These are phyloP conservation scores for Globisporangium heterothallicum DNA, from an alignment of 352 stramenopile genomes.

Conservation along the genomic window DNA sequence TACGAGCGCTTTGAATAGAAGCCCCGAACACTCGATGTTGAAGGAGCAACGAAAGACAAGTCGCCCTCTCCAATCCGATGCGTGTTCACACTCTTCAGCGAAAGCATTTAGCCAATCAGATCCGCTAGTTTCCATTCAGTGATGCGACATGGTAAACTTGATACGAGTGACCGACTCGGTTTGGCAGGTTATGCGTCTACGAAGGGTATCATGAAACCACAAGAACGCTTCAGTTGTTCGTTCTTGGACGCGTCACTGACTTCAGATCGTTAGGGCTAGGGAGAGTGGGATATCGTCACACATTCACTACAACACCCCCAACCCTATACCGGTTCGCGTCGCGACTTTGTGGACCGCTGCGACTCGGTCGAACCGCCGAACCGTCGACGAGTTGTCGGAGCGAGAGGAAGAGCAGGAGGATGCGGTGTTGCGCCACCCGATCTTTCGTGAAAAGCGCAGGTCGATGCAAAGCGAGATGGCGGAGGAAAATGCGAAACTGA, in stretches of 20 bases:
- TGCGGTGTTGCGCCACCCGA: too few species aligned
- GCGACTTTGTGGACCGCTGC: too few species aligned
- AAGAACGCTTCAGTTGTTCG: neutral
- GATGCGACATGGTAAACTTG: too few species aligned
- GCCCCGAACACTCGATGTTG: neutral
- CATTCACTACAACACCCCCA: neutral
- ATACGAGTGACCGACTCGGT: neutral
- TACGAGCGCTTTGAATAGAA: neutral
- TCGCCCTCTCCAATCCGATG: too few species aligned
- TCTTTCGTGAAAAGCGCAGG: too few species aligned
- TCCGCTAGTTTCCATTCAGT: too few species aligned
- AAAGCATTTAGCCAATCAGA: too few species aligned
- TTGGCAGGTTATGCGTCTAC: neutral
- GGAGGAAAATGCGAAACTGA: slow-evolving; percentile 63
- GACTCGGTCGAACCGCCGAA: neutral
- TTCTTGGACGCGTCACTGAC: neutral
- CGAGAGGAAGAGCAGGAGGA: too few species aligned
- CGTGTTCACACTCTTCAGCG: too few species aligned
- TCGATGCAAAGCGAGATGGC: too few species aligned
- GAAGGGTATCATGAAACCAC: neutral
- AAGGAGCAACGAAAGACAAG: neutral
- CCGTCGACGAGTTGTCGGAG: neutral
- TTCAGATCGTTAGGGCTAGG: neutral
- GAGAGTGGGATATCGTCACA: too few species aligned
- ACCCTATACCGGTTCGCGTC: neutral